Evolutionary conservation across 2,329 filamentous ascomycete species (phyloP).

Genomic region (Colletotrichum cereale): DNA sequence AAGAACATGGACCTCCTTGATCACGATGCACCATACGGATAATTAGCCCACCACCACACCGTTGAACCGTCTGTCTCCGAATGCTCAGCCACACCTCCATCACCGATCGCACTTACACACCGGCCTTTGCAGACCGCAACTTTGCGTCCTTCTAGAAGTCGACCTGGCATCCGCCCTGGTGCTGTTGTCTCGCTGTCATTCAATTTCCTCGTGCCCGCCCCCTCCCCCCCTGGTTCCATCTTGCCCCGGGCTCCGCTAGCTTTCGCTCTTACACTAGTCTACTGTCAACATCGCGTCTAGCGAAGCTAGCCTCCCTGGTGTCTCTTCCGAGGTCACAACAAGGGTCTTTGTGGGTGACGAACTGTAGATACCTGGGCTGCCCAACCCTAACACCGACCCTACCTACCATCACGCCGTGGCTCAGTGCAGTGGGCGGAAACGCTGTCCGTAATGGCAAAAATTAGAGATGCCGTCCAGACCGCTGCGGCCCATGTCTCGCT

Average conservation of each 20-base stretch:
- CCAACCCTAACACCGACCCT: constrained; percentile 31
- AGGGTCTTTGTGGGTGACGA: constrained; percentile 10
- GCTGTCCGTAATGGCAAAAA: neutral
- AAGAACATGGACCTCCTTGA: neutral
- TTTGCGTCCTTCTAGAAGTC: constrained; percentile 21
- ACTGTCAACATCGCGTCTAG: constrained; percentile 15
- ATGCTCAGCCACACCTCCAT: constrained; percentile 12
- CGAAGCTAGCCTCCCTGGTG: neutral
- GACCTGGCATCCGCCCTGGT: neutral
- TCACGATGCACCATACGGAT: constrained; percentile 12
- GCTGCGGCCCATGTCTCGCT: constrained; percentile 15
- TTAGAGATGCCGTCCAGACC: constrained; percentile 24
- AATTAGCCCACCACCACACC: constrained; percentile 11
- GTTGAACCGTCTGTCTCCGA: neutral
- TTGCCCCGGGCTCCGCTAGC: constrained; percentile 11
- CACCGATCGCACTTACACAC: constrained; percentile 26
- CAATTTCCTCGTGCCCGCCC: too few species aligned
- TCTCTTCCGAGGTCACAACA: neutral
- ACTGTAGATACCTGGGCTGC: constrained; percentile 22
- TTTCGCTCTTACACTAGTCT: neutral
- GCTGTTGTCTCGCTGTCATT: constrained; percentile 1
- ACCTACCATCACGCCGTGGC: neutral
- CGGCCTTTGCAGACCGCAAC: constrained; percentile 34
- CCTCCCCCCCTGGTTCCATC: constrained; percentile 12
- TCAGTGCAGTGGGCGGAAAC: neutral